phyloP scores from a whole-genome alignment of 2,329 filamentous ascomycete genomes.

The Onygena corvina region DNA sequence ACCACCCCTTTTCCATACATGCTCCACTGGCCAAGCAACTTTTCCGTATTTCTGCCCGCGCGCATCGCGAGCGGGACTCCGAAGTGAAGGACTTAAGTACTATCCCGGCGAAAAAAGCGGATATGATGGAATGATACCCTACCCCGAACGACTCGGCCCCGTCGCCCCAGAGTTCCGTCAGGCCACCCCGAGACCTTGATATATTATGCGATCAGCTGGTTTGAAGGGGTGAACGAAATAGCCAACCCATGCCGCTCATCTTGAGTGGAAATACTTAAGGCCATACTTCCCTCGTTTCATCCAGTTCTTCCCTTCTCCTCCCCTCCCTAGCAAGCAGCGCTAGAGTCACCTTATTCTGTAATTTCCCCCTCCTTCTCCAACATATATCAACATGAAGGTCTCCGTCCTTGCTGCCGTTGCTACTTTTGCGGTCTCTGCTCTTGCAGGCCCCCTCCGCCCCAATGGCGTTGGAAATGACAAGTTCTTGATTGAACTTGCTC shows the following conservation, averaged over 20 bases:
- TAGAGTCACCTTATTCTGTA: not conserved
- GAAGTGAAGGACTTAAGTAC: too few relatives aligned
- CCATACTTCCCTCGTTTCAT: not conserved
- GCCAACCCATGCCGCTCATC: not conserved
- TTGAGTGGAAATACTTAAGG: not conserved
- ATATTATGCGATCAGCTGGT: not conserved
- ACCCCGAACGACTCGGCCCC: not conserved
- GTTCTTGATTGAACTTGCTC: conserved; percentile 73
- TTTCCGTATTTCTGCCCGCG: too few relatives aligned
- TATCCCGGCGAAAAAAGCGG: too few relatives aligned
- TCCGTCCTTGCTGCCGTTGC: not conserved
- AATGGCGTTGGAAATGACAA: conserved; percentile 21
- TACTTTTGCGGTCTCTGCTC: not conserved
- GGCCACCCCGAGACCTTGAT: not conserved
- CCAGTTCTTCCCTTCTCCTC: not conserved
- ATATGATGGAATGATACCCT: too few relatives aligned
- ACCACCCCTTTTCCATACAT: too few relatives aligned
- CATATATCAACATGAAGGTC: not conserved
- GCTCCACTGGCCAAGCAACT: too few relatives aligned
- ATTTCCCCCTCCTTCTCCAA: not conserved
- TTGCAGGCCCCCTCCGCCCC: not conserved
- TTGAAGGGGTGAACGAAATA: not conserved
- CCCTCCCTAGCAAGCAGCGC: not conserved
- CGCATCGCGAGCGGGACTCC: too few relatives aligned
- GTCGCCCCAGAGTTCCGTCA: not conserved